These are phyloP conservation scores for Eurotiales sp. DNA, from an alignment of 2,329 filamentous ascomycete species.

Conservation along the genomic window DNA sequence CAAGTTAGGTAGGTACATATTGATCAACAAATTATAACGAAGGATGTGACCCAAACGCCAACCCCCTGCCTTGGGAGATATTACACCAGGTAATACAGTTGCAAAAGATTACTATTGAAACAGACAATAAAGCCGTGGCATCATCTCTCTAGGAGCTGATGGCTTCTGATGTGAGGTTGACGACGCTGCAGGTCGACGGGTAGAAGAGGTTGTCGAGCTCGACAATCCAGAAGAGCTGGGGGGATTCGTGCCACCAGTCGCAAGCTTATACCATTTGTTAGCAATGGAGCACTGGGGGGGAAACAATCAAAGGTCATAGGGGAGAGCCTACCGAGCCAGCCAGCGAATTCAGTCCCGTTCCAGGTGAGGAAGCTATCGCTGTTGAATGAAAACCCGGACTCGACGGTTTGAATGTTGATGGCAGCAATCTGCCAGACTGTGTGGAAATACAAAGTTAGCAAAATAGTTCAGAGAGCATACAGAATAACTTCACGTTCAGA, in stretches of 20 bases:
- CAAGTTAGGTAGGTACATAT: neutral
- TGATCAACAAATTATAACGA: no score
- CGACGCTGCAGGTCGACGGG: slow-evolving; percentile 33
- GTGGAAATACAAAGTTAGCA: neutral
- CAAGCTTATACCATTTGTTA: slow-evolving; percentile 26
- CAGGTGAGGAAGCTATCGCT: slow-evolving; percentile 24
- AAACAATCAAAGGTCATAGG: neutral
- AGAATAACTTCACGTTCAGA: no score
- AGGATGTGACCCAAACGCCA: no score
- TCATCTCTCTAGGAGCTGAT: slow-evolving; percentile 21
- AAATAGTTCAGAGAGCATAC: neutral
- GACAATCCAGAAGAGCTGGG: slow-evolving; percentile 38
- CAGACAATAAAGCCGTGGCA: no score
- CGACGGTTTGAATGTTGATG: slow-evolving; percentile 34
- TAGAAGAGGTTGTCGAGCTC: slow-evolving; percentile 20
- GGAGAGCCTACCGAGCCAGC: slow-evolving; percentile 37
- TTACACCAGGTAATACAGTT: no score
- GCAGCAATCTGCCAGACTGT: slow-evolving; percentile 34
- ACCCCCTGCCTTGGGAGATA: no score
- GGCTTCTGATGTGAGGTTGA: slow-evolving; percentile 26
- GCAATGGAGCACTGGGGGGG: slow-evolving; percentile 1
- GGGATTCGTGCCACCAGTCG: slow-evolving; percentile 37
- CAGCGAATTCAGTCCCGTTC: slow-evolving; percentile 30
- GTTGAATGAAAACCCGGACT: slow-evolving; percentile 28
- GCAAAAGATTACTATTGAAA: no score